Percentiles rank a stretch among this genome's conserved stretches.
Conservation (phyloP, 306 rosid species). For the Rosa rugosa region DNA sequence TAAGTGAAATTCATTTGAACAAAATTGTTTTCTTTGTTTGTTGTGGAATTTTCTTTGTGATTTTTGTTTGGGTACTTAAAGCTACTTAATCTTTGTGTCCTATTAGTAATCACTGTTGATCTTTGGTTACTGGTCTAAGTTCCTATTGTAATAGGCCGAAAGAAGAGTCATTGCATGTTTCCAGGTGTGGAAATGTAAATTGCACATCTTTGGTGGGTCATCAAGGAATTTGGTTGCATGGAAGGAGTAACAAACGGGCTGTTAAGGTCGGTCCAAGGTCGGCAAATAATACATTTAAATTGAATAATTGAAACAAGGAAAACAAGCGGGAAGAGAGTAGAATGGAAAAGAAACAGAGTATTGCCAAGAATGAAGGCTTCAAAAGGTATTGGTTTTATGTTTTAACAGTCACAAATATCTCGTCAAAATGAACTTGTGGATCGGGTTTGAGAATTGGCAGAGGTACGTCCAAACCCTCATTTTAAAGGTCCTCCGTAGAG, state of each 20-base stretch:
- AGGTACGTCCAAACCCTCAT: background rate
- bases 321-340: background rate
- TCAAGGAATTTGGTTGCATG: background rate
- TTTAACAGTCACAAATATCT: background rate
- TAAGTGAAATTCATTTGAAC: background rate
- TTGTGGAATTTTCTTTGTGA: background rate
- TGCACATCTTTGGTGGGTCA: background rate
- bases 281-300: background rate
- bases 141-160: background rate
- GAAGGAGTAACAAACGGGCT: background rate
- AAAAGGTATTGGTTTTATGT: background rate
- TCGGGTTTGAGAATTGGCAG: background rate
- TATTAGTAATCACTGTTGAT: background rate
- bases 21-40: background rate
- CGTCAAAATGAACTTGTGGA: background rate
- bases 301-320: background rate
- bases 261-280: background rate
- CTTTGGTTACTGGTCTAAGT: background rate
- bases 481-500: too few relatives aligned
- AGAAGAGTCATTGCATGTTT: background rate
- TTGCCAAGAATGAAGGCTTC: background rate
- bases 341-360: background rate
- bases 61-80: background rate
- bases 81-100: background rate
- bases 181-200: background rate